phyloP scores from a whole-genome alignment of 805 yeast species.

The Schwanniomyces yamadae region DNA sequence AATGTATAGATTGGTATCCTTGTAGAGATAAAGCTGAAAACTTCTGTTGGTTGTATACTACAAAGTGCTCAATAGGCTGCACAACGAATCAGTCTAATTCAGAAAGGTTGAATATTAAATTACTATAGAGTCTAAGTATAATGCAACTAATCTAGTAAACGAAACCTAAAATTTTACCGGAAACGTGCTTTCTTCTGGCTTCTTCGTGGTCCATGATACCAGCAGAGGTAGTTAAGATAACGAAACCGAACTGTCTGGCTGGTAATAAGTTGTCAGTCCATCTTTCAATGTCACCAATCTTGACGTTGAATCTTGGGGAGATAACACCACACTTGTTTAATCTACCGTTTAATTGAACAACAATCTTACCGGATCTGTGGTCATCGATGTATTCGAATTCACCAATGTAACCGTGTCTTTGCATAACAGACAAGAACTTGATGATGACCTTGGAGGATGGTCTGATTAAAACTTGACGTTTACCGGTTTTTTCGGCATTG shows the following conservation, averaged over 20 bases:
- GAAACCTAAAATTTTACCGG: constrained; percentile 98
- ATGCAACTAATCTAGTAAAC: constrained; percentile 62
- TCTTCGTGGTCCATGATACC: constrained; percentile 99
- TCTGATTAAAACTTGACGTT: constrained; percentile 97
- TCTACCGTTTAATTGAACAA: constrained; percentile 96
- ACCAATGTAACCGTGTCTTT: constrained; percentile 98
- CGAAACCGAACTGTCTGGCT: constrained; percentile 98
- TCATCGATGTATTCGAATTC: constrained; percentile 98
- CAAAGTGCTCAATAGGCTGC: no score
- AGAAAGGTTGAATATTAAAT: no score
- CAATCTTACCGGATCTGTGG: constrained; percentile 98
- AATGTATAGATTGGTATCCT: neutral
- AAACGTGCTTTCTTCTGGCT: constrained; percentile 99
- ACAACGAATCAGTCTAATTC: no score
- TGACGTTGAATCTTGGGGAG: constrained; percentile 97
- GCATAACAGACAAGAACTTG: constrained; percentile 95
- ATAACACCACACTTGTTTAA: constrained; percentile 98
- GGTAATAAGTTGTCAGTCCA: constrained; percentile 98
- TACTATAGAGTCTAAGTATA: constrained; percentile 3
- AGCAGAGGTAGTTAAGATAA: constrained; percentile 97
- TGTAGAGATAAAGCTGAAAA: no score
- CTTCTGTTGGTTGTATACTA: no score
- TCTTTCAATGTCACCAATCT: constrained; percentile 92
- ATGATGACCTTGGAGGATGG: constrained; percentile 98
- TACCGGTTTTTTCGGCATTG: constrained; percentile 99